Evolutionary conservation across 1,284 basidiomycete species (phyloP).

Genomic region (Flammula alnicola): DNA sequence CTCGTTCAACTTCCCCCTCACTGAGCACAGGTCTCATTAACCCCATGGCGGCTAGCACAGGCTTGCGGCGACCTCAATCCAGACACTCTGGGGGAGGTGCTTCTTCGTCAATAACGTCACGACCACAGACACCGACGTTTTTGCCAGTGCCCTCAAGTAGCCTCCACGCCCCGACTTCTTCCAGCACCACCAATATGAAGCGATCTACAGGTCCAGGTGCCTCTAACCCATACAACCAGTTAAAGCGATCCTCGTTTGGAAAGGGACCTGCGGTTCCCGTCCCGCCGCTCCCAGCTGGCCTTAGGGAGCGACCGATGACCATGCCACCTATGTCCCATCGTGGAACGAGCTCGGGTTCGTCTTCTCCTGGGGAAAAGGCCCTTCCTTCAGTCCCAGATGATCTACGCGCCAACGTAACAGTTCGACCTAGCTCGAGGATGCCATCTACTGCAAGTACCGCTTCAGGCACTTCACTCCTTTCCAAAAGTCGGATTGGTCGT

Average conservation of each 20-base stretch:
- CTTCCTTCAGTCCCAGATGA: constrained; percentile 43
- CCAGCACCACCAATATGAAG: constrained; percentile 50
- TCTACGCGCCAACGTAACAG: constrained; percentile 51
- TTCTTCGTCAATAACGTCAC: constrained; percentile 69
- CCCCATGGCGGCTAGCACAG: constrained; percentile 27
- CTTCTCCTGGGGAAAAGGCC: constrained; percentile 30
- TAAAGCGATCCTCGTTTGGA: constrained; percentile 65
- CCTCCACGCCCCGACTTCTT: constrained; percentile 44
- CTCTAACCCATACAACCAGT: constrained; percentile 42
- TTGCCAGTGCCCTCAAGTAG: constrained; percentile 65
- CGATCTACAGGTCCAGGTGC: constrained; percentile 57
- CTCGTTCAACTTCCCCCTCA: constrained; percentile 33
- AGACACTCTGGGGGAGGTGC: constrained; percentile 68
- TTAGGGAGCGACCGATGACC: constrained; percentile 27
- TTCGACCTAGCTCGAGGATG: constrained; percentile 49
- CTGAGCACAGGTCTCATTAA: constrained; percentile 40
- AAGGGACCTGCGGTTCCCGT: constrained; percentile 42
- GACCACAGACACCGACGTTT: constrained; percentile 76
- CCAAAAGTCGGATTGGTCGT: constrained; percentile 69
- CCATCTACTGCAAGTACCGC: constrained; percentile 31
- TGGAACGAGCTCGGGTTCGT: constrained; percentile 27
- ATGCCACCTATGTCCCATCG: constrained; percentile 23
- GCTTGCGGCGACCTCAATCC: constrained; percentile 59
- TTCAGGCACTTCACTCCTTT: constrained; percentile 18
- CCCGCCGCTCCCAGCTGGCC: constrained; percentile 34